A percentile compares a stretch with the other conserved stretches of the same genome.
Evolutionary conservation across 2,329 filamentous ascomycete genomes (phyloP).

Genomic region (Monilinia vaccinii-corymbosi): DNA sequence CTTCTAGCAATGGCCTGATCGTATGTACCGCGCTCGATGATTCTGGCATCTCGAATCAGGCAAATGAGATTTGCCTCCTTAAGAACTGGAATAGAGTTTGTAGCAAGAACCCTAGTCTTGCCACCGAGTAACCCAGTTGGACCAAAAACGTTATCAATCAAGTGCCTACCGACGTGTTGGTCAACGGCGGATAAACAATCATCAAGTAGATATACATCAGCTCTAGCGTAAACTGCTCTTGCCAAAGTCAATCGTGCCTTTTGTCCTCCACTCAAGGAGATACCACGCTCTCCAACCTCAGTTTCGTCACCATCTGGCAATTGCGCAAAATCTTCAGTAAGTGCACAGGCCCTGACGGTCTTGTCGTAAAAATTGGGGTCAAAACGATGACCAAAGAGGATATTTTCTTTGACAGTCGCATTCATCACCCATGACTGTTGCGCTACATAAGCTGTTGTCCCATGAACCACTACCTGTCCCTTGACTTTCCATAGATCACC

Average conservation of each 20-base stretch:
- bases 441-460: slow-evolving; percentile 80
- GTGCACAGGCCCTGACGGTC: slow-evolving; percentile 83
- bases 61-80: slow-evolving; percentile 84
- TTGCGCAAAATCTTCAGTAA: slow-evolving; percentile 82
- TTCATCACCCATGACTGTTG: slow-evolving; percentile 98
- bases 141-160: slow-evolving; percentile 91
- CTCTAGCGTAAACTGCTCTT: slow-evolving; percentile 87
- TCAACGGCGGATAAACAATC: slow-evolving; percentile 96
- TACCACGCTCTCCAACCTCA: slow-evolving; percentile 91
- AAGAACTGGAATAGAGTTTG: slow-evolving; percentile 88
- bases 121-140: slow-evolving; percentile 69
- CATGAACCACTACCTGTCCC: slow-evolving; percentile 74
- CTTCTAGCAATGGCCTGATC: slow-evolving; percentile 89
- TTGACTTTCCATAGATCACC: slow-evolving; percentile 87
- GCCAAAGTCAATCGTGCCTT: slow-evolving; percentile 90
- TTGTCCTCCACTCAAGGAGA: slow-evolving; percentile 90
- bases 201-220: slow-evolving; percentile 93
- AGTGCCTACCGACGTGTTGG: slow-evolving; percentile 88
- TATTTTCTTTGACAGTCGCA: slow-evolving; percentile 93
- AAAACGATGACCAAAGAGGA: slow-evolving; percentile 90
- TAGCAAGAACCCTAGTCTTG: slow-evolving; percentile 89
- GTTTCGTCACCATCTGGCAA: slow-evolving; percentile 95
- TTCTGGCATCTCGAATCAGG: slow-evolving; percentile 71
- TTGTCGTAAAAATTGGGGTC: slow-evolving; percentile 91
- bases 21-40: slow-evolving; percentile 84